phyloP scores from a whole-genome alignment of 208 protist species.

The Leptomonas pyrrhocoris region DNA sequence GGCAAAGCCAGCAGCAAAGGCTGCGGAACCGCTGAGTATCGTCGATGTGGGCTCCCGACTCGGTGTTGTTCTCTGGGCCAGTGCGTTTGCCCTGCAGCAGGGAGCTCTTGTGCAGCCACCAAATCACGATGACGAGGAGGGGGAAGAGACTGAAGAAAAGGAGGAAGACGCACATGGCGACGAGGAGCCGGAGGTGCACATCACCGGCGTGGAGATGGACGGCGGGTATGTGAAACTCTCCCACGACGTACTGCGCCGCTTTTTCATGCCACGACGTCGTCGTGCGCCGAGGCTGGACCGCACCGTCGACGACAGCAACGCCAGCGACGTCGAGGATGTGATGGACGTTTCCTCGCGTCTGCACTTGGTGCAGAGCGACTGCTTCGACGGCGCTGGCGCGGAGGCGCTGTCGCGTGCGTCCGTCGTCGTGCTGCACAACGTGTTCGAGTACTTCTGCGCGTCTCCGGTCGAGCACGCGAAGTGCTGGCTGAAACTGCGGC shows the following conservation, averaged over 20 bases:
- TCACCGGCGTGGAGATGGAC: slow-evolving; percentile 26
- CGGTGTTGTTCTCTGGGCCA: slow-evolving; percentile 69
- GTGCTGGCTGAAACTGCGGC: slow-evolving; percentile 71
- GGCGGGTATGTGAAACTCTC: slow-evolving; percentile 28
- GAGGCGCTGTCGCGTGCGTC: slow-evolving; percentile 43
- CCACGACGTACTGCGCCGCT: slow-evolving; percentile 31
- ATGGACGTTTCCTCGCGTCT: slow-evolving; percentile 15
- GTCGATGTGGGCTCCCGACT: slow-evolving; percentile 85
- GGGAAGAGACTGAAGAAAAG: slow-evolving; percentile 2
- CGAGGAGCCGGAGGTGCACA: slow-evolving; percentile 18
- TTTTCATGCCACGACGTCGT: slow-evolving; percentile 33
- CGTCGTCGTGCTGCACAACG: slow-evolving; percentile 87
- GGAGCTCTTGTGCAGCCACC: slow-evolving; percentile 27
- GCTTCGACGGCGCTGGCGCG: slow-evolving; percentile 59
- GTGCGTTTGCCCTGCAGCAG: slow-evolving; percentile 55
- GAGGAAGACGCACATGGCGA: no score
- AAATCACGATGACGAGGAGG: slow-evolving; percentile 7
- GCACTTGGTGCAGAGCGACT: slow-evolving; percentile 61
- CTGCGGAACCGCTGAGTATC: slow-evolving; percentile 16
- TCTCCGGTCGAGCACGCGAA: slow-evolving; percentile 50
- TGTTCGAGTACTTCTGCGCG: slow-evolving; percentile 85
- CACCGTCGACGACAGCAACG: background rate
- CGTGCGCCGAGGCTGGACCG: slow-evolving; percentile 21
- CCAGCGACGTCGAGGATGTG: background rate
- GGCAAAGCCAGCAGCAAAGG: background rate